Percentiles rank a stretch among this genome's conserved stretches.
Evolutionary conservation across 257 asterid species (phyloP).

Genomic region (Nicotiana benthamiana): DNA sequence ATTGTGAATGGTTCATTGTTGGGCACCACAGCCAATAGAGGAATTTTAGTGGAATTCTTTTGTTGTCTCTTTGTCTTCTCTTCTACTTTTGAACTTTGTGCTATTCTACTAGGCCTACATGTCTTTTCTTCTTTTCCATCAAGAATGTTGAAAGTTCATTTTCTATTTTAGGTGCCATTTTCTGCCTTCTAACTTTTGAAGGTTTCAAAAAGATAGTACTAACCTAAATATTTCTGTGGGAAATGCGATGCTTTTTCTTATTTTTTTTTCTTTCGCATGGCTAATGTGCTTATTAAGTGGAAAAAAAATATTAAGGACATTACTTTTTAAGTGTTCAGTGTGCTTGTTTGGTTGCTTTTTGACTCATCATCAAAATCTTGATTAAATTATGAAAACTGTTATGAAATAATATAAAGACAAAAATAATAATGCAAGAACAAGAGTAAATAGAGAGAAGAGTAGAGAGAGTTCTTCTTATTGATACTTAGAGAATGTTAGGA

Average conservation of each 20-base stretch:
- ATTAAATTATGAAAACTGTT: too few relatives aligned
- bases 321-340: neutral
- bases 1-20: slow-evolving; percentile 5
- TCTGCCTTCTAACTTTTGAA: neutral
- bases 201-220: slow-evolving; percentile 20
- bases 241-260: neutral
- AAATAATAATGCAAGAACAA: too few relatives aligned
- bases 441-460: too few relatives aligned
- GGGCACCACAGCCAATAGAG: slow-evolving; percentile 7
- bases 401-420: too few relatives aligned
- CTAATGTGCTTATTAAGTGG: neutral
- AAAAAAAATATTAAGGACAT: neutral
- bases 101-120: slow-evolving; percentile 1
- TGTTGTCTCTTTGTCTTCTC: slow-evolving; percentile 16
- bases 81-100: slow-evolving; percentile 16
- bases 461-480: too few relatives aligned
- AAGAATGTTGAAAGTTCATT: slow-evolving; percentile 29
- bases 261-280: neutral
- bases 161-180: too few relatives aligned
- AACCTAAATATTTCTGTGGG: slow-evolving; percentile 20
- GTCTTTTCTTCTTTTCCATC: slow-evolving; percentile 28
- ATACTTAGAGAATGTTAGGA: too few relatives aligned
- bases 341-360: neutral
- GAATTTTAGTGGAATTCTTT: slow-evolving; percentile 10
- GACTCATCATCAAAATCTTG: too few relatives aligned